Base-by-base conservation (phyloP, 2,329 filamentous ascomycete species). In the Xylogone sp. region DNA sequence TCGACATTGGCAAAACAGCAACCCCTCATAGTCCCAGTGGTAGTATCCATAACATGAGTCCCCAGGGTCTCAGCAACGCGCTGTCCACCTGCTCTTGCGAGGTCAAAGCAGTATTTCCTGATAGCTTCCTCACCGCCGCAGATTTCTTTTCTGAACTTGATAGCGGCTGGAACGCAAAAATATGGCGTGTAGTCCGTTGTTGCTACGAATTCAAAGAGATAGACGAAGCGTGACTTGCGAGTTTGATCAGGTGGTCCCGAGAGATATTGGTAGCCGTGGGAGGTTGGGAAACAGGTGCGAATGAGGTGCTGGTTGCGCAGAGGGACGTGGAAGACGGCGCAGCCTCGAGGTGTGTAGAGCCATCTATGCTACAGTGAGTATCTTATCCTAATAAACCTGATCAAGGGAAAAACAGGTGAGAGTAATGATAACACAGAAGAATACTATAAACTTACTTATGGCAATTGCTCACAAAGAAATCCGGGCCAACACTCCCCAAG, bases 401-500 rank as follows among this genome's bases (percentile, higher is more conserved):
- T n/a, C n/a, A 27, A 27, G 24, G 24, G 10, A 27, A 27, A 27
- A 27, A 27, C 6, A 27, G 24, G 24, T 10, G 10, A 27, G 24
- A 27, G 24, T 6, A 27, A 27, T 10, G 5, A 6, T 10, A 10
- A 27, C 24, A 6, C 10, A 10, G 24, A 20, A 46, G n/a, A 9
- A 4, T 39, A 39, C 6, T 7, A 39, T 7, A 18, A 18, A 49
- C 81, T 90, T 91, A 97, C 75, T 96, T 96, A 72, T 96, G 88
- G 62, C 86, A 90, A 67, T 96, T 97, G 53, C 79, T 87, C 9
- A 93, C 80, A 64, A 95, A 90, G 71, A 96, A 96, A 68, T 97
- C 92, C 0, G 90, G 85, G 53, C 90, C 81, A 2, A 90, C 72
- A 5, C 69, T 67, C 0, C 66, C 59, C 8, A 96, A 69, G 66